Evolutionary conservation across 257 asterid genomes (phyloP).

Genomic region (Paulownia fortunei): DNA sequence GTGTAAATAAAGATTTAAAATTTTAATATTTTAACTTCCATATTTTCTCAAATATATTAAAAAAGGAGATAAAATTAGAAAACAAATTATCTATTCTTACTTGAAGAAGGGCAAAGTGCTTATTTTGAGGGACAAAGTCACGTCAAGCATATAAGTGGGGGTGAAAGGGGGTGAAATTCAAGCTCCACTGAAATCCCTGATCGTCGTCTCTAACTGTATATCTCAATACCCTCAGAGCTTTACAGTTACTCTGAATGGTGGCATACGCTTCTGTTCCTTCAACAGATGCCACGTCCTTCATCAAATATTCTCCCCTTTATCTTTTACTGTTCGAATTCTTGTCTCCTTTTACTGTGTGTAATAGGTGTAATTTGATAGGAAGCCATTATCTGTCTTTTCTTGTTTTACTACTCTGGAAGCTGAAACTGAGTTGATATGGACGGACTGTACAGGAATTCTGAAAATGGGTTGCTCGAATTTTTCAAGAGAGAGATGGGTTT

Average conservation of each 20-base stretch:
- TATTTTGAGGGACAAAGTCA: too few relatives aligned
- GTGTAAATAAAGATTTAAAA: too few relatives aligned
- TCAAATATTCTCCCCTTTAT: conserved; percentile 16
- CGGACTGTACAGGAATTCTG: conserved; percentile 43
- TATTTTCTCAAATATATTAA: too few relatives aligned
- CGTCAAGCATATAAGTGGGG: too few relatives aligned
- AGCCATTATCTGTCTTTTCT: neutral
- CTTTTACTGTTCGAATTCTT: conserved; percentile 28
- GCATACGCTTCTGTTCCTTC: conserved; percentile 21
- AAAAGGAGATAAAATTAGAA: too few relatives aligned
- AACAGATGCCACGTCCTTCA: conserved; percentile 30
- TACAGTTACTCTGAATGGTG: conserved; percentile 33
- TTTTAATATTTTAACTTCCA: too few relatives aligned
- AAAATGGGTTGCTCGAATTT: conserved; percentile 55
- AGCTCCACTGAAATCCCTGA: conserved; percentile 23
- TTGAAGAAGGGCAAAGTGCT: too few relatives aligned
- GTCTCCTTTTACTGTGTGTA: conserved; percentile 17
- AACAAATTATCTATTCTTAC: too few relatives aligned
- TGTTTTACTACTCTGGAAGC: conserved; percentile 6
- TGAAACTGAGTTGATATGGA: conserved; percentile 46
- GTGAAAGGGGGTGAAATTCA: too few relatives aligned
- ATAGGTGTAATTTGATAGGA: conserved; percentile 1
- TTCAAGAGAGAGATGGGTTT: conserved; percentile 68
- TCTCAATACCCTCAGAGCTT: neutral
- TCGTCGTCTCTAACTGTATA: neutral